Conservation (phyloP, 495 filamentous ascomycete species). For the Trichoderma asperelloides region DNA sequence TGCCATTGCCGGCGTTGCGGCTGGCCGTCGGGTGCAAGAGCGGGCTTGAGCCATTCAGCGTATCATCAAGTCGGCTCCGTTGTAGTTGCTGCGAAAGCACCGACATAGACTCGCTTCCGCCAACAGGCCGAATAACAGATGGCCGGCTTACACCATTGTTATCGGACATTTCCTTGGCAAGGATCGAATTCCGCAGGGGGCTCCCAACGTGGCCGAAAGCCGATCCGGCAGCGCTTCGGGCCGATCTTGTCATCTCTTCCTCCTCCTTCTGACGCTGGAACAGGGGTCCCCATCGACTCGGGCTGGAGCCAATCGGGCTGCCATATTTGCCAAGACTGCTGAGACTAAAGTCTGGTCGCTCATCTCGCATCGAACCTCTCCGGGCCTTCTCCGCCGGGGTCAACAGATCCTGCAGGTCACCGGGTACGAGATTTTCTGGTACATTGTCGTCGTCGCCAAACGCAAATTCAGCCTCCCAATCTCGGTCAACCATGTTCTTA, state of each 20-base stretch:
- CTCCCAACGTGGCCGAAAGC: slow-evolving; percentile 86
- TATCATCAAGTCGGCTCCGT: slow-evolving; percentile 40
- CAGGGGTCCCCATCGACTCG: slow-evolving; percentile 77
- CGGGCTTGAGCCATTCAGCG: slow-evolving; percentile 29
- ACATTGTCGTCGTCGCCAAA: slow-evolving; percentile 47
- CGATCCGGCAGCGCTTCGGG: slow-evolving; percentile 20
- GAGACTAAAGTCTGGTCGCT: slow-evolving; percentile 35
- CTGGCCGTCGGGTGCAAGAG: slow-evolving; percentile 30
- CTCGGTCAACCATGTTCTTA: slow-evolving; percentile 48
- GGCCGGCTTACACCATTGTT: slow-evolving; percentile 15
- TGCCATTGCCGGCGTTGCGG: slow-evolving; percentile 19
- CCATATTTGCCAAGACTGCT: slow-evolving; percentile 57
- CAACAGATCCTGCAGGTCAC: slow-evolving; percentile 75
- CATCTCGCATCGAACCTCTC: slow-evolving; percentile 63
- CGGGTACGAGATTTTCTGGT: slow-evolving; percentile 76
- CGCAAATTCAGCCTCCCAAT: slow-evolving; percentile 78
- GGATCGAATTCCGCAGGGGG: slow-evolving; percentile 77
- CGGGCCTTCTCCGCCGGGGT: slow-evolving; percentile 85
- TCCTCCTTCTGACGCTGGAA: slow-evolving; percentile 72
- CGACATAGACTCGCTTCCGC: slow-evolving; percentile 46
- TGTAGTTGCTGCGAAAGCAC: slow-evolving; percentile 64
- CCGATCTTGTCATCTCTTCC: slow-evolving; percentile 43
- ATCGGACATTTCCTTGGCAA: slow-evolving; percentile 53
- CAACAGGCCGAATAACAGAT: slow-evolving; percentile 15
- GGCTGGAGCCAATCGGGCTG: slow-evolving; percentile 67